A percentile compares a stretch with the other conserved stretches of the same genome.
Evolutionary conservation across 768 basidiomycete species (phyloP).

Genomic region (Boletus subcaerulescens): DNA sequence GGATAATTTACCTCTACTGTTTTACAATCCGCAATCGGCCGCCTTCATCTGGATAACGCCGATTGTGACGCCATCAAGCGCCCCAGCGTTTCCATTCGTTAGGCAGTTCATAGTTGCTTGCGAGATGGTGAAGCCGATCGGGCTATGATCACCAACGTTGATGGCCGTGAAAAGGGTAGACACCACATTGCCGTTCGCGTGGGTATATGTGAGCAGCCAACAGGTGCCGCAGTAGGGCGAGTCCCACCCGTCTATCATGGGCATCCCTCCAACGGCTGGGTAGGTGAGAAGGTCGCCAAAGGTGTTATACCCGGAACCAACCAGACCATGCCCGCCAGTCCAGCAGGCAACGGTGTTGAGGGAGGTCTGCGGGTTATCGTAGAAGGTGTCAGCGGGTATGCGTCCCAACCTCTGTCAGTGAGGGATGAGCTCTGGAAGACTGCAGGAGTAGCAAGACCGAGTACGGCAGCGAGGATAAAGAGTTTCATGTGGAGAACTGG

Average conservation of each 20-base stretch:
- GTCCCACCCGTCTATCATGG: conserved; percentile 49
- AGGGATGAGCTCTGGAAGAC: not conserved
- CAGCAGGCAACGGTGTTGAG: conserved; percentile 49
- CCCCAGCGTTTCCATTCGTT: conserved; percentile 27
- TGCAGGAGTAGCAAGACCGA: conserved; percentile 7
- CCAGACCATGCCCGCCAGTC: conserved; percentile 43
- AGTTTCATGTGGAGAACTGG: conserved; percentile 6
- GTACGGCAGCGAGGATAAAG: not conserved
- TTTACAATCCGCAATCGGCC: conserved; percentile 8
- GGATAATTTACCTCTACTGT: not conserved
- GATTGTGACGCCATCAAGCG: conserved; percentile 27
- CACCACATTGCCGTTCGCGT: conserved; percentile 23
- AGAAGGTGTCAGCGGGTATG: conserved; percentile 43
- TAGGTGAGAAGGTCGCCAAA: not conserved
- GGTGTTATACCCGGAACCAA: not conserved
- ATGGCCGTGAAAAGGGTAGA: conserved; percentile 51
- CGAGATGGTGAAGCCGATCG: conserved; percentile 37
- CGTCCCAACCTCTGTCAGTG: not conserved
- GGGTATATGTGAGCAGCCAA: conserved; percentile 52
- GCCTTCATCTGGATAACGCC: conserved; percentile 17
- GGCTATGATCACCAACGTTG: conserved; percentile 38
- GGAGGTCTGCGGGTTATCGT: conserved; percentile 43
- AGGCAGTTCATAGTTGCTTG: conserved; percentile 33
- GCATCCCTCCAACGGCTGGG: conserved; percentile 55
- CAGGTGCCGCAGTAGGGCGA: conserved; percentile 57